phyloP scores from a whole-genome alignment of 495 filamentous ascomycete genomes.

The Jackrogersella minutella region DNA sequence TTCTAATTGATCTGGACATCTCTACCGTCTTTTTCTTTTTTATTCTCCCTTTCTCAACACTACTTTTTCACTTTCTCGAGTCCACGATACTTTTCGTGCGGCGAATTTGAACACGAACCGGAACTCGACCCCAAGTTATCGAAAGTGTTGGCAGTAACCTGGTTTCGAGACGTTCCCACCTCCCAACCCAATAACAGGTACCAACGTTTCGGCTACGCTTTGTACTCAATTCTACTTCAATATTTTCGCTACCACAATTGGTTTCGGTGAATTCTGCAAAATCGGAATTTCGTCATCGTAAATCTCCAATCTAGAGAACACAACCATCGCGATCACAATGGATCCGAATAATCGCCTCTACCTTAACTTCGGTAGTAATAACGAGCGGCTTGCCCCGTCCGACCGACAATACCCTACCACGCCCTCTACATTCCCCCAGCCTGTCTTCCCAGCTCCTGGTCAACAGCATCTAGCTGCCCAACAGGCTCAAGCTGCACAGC shows the following conservation, averaged over 20 bases:
- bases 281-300: not conserved
- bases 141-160: no score
- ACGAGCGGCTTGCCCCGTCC: conserved; percentile 69
- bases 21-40: not conserved
- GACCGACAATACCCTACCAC: conserved; percentile 94
- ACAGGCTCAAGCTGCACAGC: conserved; percentile 53
- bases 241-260: no score
- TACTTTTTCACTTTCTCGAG: not conserved
- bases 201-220: no score
- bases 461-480: conserved; percentile 60
- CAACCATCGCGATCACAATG: conserved; percentile 50
- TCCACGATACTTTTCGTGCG: not conserved
- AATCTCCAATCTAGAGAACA: no score
- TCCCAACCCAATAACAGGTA: no score
- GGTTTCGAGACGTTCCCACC: no score
- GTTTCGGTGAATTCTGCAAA: not conserved
- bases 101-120: no score
- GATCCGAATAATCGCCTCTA: conserved; percentile 70
- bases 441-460: conserved; percentile 68
- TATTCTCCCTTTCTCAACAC: not conserved
- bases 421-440: conserved; percentile 94
- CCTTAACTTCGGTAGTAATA: conserved; percentile 75
- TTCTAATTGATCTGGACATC: conserved; percentile 20
- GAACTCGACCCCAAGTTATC: no score
- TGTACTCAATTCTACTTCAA: no score